A percentile compares a stretch with the other conserved stretches of the same genome.
These are phyloP conservation scores for Leccinum truebloodii DNA, from an alignment of 768 basidiomycete species.

Conservation along the genomic window DNA sequence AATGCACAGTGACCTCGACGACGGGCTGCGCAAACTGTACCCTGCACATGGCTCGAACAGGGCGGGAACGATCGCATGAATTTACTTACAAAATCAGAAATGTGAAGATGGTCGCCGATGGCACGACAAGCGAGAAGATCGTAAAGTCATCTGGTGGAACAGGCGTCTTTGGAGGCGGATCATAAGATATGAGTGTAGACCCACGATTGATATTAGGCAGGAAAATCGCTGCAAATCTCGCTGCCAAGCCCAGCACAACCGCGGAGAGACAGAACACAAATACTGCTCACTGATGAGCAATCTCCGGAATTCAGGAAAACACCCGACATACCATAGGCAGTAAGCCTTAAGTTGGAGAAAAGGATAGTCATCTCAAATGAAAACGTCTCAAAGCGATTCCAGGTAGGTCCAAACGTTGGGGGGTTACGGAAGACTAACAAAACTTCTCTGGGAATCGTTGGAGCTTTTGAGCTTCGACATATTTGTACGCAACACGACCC, in stretches of 20 bases:
- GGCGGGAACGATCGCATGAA: neutral
- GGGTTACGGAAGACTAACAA: conserved; percentile 5
- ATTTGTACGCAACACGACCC: conserved; percentile 16
- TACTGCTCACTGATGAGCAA: conserved; percentile 35
- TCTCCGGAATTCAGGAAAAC: conserved; percentile 2
- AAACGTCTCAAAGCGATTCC: conserved; percentile 1
- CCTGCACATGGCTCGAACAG: conserved; percentile 36
- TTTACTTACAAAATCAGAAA: conserved; percentile 57
- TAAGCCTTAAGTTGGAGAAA: conserved; percentile 56
- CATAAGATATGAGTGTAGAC: conserved; percentile 25
- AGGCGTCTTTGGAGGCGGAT: conserved; percentile 1
- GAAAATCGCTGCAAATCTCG: conserved; percentile 67
- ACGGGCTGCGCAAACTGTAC: conserved; percentile 70
- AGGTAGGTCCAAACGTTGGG: conserved; percentile 4
- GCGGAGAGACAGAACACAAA: conserved; percentile 40
- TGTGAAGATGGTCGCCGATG: conserved; percentile 63
- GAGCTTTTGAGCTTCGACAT: conserved; percentile 14
- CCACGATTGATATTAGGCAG: conserved; percentile 64
- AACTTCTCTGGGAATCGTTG: conserved; percentile 19
- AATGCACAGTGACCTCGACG: conserved; percentile 55
- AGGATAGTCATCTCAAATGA: conserved; percentile 53
- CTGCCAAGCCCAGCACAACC: conserved; percentile 66
- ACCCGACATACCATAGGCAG: conserved; percentile 47
- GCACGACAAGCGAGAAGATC: conserved; percentile 65
- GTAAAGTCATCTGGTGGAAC: conserved; percentile 59